phyloP scores from a whole-genome alignment of 176 grass and related monocot species.

The Rhynchospora pubera region DNA sequence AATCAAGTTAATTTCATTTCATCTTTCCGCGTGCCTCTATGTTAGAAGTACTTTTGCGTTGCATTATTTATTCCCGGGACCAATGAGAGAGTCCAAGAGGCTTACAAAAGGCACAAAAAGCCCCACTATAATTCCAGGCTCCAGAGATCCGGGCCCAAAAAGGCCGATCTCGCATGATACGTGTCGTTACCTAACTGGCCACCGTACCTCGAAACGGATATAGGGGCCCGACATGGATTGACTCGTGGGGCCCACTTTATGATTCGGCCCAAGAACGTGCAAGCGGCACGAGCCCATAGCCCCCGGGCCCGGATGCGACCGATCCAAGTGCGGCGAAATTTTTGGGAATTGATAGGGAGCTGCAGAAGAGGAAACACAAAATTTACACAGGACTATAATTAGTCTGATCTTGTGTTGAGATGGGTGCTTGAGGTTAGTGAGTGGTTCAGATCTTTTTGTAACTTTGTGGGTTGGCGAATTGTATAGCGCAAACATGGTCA shows the following conservation, averaged over 20 bases:
- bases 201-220: neutral
- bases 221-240: conserved; percentile 1
- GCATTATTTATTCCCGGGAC: neutral
- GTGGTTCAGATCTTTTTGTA: neutral
- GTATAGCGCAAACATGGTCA: neutral
- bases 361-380: neutral
- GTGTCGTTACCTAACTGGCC: neutral
- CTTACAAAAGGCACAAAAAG: neutral
- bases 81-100: neutral
- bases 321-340: neutral
- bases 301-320: neutral
- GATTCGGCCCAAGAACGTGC: neutral
- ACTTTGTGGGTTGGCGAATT: neutral
- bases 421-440: neutral
- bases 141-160: neutral
- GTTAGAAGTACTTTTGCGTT: neutral
- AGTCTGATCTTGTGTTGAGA: neutral
- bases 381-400: neutral
- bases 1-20: no score
- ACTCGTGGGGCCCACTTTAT: neutral
- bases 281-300: neutral
- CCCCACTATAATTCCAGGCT: neutral
- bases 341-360: neutral
- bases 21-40: no score
- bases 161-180: neutral